These are phyloP conservation scores for Penicillium sp. DNA, from an alignment of 2,329 filamentous ascomycete species.

Conservation along the genomic window DNA sequence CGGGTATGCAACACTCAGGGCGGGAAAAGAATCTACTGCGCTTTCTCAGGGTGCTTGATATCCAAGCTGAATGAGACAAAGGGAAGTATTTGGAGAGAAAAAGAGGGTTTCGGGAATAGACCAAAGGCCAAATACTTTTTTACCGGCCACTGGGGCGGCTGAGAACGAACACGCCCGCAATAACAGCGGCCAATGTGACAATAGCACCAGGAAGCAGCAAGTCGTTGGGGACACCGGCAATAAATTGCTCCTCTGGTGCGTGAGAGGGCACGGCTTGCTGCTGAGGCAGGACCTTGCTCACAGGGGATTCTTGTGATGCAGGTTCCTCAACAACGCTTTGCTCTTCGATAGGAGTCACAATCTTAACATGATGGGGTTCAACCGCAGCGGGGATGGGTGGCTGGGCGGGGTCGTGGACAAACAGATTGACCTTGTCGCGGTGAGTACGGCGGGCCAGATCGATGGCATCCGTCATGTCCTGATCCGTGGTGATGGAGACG, in stretches of 20 bases:
- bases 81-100: slow-evolving; percentile 9
- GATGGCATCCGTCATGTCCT: slow-evolving; percentile 88
- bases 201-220: slow-evolving; percentile 90
- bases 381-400: slow-evolving; percentile 70
- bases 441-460: slow-evolving; percentile 72
- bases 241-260: slow-evolving; percentile 69
- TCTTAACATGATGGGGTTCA: slow-evolving; percentile 58
- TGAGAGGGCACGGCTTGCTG: slow-evolving; percentile 48
- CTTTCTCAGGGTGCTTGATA: neutral
- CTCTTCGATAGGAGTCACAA: slow-evolving; percentile 52
- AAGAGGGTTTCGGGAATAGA: slow-evolving; percentile 10
- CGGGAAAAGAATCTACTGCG: slow-evolving; percentile 4
- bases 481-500: slow-evolving; percentile 93
- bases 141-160: slow-evolving; percentile 61
- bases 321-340: slow-evolving; percentile 53
- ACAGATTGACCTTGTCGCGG: slow-evolving; percentile 93
- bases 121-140: slow-evolving; percentile 11
- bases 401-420: slow-evolving; percentile 90
- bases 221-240: slow-evolving; percentile 91
- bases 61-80: slow-evolving; percentile 5
- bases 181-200: slow-evolving; percentile 90
- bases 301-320: slow-evolving; percentile 45
- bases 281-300: slow-evolving; percentile 44
- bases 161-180: slow-evolving; percentile 89
- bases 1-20: slow-evolving; percentile 22